phyloP scores from a whole-genome alignment of 148 eudicot genomes.

The Cornus suecica region DNA sequence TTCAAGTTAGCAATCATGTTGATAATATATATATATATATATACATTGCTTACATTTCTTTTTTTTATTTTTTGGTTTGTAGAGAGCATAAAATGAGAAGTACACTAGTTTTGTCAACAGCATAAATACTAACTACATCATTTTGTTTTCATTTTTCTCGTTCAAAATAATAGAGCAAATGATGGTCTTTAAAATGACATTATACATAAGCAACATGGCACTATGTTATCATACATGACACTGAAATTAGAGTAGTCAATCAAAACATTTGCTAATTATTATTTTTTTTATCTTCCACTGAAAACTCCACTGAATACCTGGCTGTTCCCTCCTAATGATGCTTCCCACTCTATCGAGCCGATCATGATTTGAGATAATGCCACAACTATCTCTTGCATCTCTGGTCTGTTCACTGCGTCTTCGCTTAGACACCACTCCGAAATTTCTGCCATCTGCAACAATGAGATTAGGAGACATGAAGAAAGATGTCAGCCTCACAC shows the following conservation, averaged over 20 bases:
- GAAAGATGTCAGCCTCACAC: not conserved
- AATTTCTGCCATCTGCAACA: slow-evolving; percentile 46
- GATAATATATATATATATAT: not conserved
- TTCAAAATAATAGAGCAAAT: not conserved
- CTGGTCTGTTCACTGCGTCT: slow-evolving; percentile 44
- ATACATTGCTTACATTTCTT: not conserved
- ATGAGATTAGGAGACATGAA: not conserved
- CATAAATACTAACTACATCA: not conserved
- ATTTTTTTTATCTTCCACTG: slow-evolving; percentile 32
- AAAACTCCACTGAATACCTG: slow-evolving; percentile 43
- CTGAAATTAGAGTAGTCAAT: not conserved
- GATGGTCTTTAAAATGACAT: not conserved
- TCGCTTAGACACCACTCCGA: slow-evolving; percentile 49
- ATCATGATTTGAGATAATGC: slow-evolving; percentile 31
- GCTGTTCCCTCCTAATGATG: slow-evolving; percentile 45
- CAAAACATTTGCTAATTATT: not conserved
- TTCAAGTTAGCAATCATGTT: not conserved
- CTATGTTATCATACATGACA: not conserved
- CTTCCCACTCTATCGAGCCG: slow-evolving; percentile 48
- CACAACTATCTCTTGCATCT: slow-evolving; percentile 43
- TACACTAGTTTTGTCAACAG: not conserved
- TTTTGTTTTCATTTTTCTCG: not conserved
- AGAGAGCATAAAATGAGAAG: not conserved
- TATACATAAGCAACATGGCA: not conserved
- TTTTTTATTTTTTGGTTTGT: not conserved